A percentile compares a stretch with the other conserved stretches of the same genome.
Evolutionary conservation across 306 rosid genomes (phyloP).

Genomic region (Carpinus fangiana): DNA sequence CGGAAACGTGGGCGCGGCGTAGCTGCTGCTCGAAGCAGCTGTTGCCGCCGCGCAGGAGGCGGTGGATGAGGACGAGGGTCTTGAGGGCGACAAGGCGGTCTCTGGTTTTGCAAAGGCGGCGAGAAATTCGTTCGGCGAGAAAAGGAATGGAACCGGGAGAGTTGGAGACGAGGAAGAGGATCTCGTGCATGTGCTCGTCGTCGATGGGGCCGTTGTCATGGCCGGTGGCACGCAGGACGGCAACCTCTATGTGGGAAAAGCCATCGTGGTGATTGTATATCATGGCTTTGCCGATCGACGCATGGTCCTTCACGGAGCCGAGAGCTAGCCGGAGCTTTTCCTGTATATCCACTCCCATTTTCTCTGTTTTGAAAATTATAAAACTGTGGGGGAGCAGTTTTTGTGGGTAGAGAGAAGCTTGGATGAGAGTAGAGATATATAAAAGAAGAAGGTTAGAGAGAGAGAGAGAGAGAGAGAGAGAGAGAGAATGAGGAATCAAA

Average conservation of each 20-base stretch:
- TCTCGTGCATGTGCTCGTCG: constrained; percentile 64
- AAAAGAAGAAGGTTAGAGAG: constrained; percentile 28
- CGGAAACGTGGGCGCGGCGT: constrained; percentile 47
- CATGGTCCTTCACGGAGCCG: constrained; percentile 59
- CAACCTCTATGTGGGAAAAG: constrained; percentile 56
- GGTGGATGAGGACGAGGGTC: constrained; percentile 57
- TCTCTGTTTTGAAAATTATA: not conserved
- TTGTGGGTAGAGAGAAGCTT: constrained; percentile 32
- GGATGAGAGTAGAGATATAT: constrained; percentile 31
- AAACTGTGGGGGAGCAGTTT: constrained; percentile 26
- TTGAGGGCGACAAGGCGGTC: constrained; percentile 55
- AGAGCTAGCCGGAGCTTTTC: constrained; percentile 47
- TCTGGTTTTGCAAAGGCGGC: constrained; percentile 52
- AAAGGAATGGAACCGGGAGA: constrained; percentile 55
- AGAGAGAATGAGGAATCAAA: constrained; percentile 40
- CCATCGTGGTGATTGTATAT: constrained; percentile 45
- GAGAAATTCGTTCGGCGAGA: constrained; percentile 50
- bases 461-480: not conserved
- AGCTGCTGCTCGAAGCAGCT: constrained; percentile 53
- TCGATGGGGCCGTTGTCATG: constrained; percentile 54
- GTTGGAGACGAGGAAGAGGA: constrained; percentile 60
- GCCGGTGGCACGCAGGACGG: constrained; percentile 53
- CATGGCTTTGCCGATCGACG: constrained; percentile 64
- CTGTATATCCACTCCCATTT: constrained; percentile 52
- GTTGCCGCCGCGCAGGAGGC: constrained; percentile 61